phyloP scores from a whole-genome alignment of 495 filamentous ascomycete genomes.

The Aspergillus egyptiacus region DNA sequence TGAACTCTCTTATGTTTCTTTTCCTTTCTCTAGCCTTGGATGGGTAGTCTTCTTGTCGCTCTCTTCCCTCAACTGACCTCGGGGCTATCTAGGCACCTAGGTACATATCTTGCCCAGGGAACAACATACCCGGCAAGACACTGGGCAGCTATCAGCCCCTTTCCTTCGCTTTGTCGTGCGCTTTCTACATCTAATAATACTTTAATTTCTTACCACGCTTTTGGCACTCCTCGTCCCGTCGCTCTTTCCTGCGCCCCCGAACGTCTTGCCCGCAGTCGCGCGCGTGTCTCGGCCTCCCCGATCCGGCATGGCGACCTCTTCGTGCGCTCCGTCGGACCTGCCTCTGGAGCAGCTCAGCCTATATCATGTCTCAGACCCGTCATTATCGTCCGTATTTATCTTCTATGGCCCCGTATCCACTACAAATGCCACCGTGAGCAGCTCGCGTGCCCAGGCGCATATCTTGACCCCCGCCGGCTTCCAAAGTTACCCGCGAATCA shows the following conservation, averaged over 20 bases:
- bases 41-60: slow-evolving; percentile 8
- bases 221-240: not conserved
- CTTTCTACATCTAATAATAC: slow-evolving; percentile 3
- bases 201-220: not conserved
- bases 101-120: no score
- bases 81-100: no score
- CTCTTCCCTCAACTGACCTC: slow-evolving; percentile 8
- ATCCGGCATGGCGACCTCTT: slow-evolving; percentile 33
- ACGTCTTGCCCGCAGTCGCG: slow-evolving; percentile 11
- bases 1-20: slow-evolving; percentile 7
- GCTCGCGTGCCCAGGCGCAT: slow-evolving; percentile 87
- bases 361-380: slow-evolving; percentile 73
- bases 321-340: slow-evolving; percentile 42
- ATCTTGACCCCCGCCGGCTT: slow-evolving; percentile 84
- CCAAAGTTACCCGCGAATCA: slow-evolving; percentile 80
- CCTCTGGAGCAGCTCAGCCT: slow-evolving; percentile 71
- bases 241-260: not conserved
- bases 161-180: slow-evolving; percentile 7
- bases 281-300: slow-evolving; percentile 9
- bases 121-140: not conserved
- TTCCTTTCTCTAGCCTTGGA: slow-evolving; percentile 11
- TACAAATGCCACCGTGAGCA: slow-evolving; percentile 76
- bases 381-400: slow-evolving; percentile 69
- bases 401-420: slow-evolving; percentile 84
- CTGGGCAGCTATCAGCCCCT: slow-evolving; percentile 1